Base-by-base conservation (phyloP, 257 asterid genomes). In the Solanum dulcamara region DNA sequence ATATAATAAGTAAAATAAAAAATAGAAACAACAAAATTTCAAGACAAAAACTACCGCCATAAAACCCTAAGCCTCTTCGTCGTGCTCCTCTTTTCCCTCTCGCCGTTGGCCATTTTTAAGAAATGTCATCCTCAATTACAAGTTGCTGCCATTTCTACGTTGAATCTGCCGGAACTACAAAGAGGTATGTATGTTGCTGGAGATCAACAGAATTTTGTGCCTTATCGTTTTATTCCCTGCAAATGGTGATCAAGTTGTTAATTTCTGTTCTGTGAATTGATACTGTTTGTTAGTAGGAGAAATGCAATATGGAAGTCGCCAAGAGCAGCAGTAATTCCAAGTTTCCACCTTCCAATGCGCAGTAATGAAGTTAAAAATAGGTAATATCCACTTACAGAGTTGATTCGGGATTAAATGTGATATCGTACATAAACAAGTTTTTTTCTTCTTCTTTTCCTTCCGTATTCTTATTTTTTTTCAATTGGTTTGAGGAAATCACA, bases 271-370 rank as follows among this genome's bases (percentile, higher is more conserved):
- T 44, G 40, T 14, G 83, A 28, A 35, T 50, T 88, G 80, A 84
- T 14, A 20, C 40, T 84, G 84, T 84, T 68, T 59, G 87, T 59
- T 48, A 85, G 67, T 91, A 93, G 97, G 90, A 85, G 87, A 90
- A 89, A 12, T 82, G 72, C 85, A 62, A 91, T 84, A 82, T 94
- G 99, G 97, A 91, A 89, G 83, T 87, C 93, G 7, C 95, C 97
- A 53, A 80, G 87, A 88, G 98, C 98, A 53, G 98, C 98, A 57
- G 90, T 92, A 33, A 62, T 91, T 84, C 94, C 95, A 83, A 88
- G 90, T 88, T 50, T 91, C 83, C 98, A 96, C 89, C 98, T 94
- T 14, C 99, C 98, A 10, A 96, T 94, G 99, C 93, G 94, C 68
- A 94, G 99, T 88, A 82, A 87, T 91, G 98, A 94, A 92, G 92